Evolutionary conservation across 306 rosid species (phyloP).

Genomic region (Boehmeria nivea): DNA sequence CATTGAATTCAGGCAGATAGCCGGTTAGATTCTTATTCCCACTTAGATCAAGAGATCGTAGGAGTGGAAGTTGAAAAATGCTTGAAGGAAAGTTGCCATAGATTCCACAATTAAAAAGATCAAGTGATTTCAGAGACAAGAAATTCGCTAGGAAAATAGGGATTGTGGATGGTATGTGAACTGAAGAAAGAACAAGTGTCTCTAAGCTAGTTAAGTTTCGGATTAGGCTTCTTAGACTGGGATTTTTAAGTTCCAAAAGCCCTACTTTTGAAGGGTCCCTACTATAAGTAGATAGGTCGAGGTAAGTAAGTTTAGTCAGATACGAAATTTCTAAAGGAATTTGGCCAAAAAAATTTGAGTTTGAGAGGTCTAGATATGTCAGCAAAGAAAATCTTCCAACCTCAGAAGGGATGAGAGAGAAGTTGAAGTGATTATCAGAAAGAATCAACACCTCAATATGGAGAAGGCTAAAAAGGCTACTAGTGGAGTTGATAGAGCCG

Average conservation of each 20-base stretch:
- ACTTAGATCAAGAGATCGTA: neutral
- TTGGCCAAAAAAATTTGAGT: slow-evolving; percentile 1
- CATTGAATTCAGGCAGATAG: neutral
- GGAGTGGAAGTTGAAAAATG: slow-evolving; percentile 10
- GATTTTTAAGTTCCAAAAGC: neutral
- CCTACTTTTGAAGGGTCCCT: too few species aligned
- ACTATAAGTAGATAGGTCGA: neutral
- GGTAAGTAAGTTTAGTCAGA: neutral
- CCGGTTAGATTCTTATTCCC: neutral
- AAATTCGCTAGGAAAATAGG: slow-evolving; percentile 7
- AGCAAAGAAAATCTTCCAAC: neutral
- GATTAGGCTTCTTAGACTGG: neutral
- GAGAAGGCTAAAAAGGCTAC: neutral
- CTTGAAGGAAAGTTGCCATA: neutral
- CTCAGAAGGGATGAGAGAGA: neutral
- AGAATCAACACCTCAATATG: slow-evolving; percentile 4
- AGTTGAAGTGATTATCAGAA: neutral
- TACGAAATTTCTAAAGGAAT: slow-evolving; percentile 5
- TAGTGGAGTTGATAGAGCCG: slow-evolving; percentile 1
- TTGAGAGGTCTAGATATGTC: slow-evolving; percentile 8
- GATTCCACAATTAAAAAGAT: neutral
- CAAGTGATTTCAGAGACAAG: neutral
- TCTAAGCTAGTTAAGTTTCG: slow-evolving; percentile 13
- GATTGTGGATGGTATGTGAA: slow-evolving; percentile 2
- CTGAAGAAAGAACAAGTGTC: neutral